Conservation (phyloP, 352 stramenopile species). For the Globisporangium okanoganense region DNA sequence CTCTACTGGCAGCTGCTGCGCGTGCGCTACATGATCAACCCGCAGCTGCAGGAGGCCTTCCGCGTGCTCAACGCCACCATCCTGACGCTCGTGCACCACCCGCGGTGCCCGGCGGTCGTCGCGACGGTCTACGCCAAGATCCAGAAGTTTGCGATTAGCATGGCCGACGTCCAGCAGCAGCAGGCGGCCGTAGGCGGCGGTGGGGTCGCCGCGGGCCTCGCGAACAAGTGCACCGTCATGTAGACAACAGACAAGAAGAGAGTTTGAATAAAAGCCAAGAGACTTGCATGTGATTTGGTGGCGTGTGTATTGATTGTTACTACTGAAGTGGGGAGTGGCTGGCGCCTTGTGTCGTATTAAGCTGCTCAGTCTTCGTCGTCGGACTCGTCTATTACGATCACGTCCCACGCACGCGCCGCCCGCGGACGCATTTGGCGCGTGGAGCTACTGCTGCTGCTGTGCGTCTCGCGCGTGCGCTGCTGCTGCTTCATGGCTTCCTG, state of each 20-base stretch:
- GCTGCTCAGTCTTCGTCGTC: constrained; percentile 33
- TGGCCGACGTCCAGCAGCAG: constrained; percentile 51
- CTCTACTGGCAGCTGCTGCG: constrained; percentile 89
- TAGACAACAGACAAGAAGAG: constrained; percentile 25
- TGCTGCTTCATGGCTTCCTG: constrained; percentile 15
- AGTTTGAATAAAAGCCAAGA: background rate
- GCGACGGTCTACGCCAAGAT: constrained; percentile 61
- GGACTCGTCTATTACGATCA: constrained; percentile 82
- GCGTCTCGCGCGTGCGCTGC: background rate
- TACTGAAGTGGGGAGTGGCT: background rate
- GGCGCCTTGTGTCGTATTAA: background rate
- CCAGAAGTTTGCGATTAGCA: constrained; percentile 60
- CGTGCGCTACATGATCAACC: constrained; percentile 90
- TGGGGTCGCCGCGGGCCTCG: constrained; percentile 27
- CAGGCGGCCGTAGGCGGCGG: constrained; percentile 28
- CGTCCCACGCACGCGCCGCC: constrained; percentile 45
- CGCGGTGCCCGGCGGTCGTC: constrained; percentile 59
- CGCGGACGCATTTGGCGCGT: constrained; percentile 22
- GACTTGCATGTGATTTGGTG: background rate
- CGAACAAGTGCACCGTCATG: constrained; percentile 68
- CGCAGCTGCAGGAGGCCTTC: constrained; percentile 82
- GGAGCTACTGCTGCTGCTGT: background rate
- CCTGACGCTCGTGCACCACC: constrained; percentile 56
- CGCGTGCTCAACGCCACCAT: constrained; percentile 60
- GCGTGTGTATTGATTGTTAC: background rate